These are phyloP conservation scores for Ricinus communis DNA, from an alignment of 345 rosid genomes.

Conservation along the genomic window DNA sequence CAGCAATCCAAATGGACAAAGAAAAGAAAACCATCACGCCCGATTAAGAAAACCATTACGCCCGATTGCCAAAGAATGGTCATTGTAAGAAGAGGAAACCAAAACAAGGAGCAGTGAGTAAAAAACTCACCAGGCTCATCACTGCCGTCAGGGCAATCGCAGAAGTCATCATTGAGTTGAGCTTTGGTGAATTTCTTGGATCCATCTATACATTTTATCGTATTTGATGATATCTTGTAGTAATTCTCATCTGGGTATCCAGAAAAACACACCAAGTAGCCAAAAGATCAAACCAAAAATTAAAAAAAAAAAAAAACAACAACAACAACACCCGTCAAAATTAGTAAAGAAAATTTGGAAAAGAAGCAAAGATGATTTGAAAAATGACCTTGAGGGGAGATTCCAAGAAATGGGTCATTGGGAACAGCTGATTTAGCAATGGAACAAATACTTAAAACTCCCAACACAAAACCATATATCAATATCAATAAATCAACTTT, in stretches of 20 bases:
- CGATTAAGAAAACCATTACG: too few species aligned
- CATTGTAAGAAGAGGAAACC: not conserved
- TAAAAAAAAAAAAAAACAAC: not conserved
- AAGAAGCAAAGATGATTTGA: not conserved
- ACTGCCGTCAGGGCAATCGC: slow-evolving; percentile 88
- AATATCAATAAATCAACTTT: slow-evolving; percentile 27
- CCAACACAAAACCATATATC: slow-evolving; percentile 24
- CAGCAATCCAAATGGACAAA: not conserved
- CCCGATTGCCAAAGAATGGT: not conserved
- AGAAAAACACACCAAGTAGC: too few species aligned
- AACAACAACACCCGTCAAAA: too few species aligned
- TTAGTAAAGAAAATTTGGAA: not conserved
- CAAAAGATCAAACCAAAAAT: not conserved
- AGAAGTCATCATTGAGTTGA: slow-evolving; percentile 91
- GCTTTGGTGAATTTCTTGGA: slow-evolving; percentile 67
- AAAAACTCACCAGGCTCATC: slow-evolving; percentile 76
- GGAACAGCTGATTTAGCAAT: slow-evolving; percentile 45
- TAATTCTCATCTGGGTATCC: slow-evolving; percentile 61
- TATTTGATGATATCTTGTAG: slow-evolving; percentile 59
- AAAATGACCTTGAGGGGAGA: slow-evolving; percentile 73
- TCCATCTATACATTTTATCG: slow-evolving; percentile 76
- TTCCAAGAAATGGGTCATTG: slow-evolving; percentile 65
- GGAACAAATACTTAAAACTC: slow-evolving; percentile 29
- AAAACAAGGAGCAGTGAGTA: not conserved
- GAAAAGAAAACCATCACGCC: not conserved